Base-by-base conservation (phyloP, 352 stramenopile species). In the Globisporangium megalacanthum region DNA sequence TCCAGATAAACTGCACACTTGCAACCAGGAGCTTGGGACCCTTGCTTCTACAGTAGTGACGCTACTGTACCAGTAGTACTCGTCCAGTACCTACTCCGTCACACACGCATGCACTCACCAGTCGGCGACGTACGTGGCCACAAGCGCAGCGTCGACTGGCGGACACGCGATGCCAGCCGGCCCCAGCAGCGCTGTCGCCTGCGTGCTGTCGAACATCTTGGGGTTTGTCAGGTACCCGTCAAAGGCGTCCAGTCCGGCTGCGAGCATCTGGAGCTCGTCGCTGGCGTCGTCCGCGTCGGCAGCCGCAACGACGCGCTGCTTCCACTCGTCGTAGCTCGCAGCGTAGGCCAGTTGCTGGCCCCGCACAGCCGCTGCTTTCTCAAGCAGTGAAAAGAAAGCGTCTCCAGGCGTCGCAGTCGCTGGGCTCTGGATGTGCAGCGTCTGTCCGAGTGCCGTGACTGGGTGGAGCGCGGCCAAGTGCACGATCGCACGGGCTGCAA, bases 401-500 rank as follows among this genome's bases (percentile, higher is more conserved):
- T 79, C 68, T 13, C 78, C 79, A 33, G 65, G 54, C 14, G 85
- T 59, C 0, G 78, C 72, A 1, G 58, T 61, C 10, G 63, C 60
- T 0, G 73, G 62, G 67, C 87, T 91, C 62, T 91, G 80, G 53
- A 91, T 88, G 67, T 89, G 80, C 51, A 91, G 68, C 53, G 80
- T 86, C 62, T 86, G 73, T 6, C 81, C 81, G 1, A 91, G 64
- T 20, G 75, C 65, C 22, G 79, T 72, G 22, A 68, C 70, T 6
- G 81, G 79, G 52, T 71, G 73, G 22, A 82, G 56, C 31, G 69
- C 79, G n/a, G 73, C 64, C 41, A 97, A 79, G 58, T 93, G 73
- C 37, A 94, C 76, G 35, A 97, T 87, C 33, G 88, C 81, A 36
- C 77, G 80, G 19, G 88, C 86, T 9, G 90, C 90, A 66, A 96